phyloP scores from a whole-genome alignment of 2,329 filamentous ascomycete genomes.

The Chaetomiaceae sp. region DNA sequence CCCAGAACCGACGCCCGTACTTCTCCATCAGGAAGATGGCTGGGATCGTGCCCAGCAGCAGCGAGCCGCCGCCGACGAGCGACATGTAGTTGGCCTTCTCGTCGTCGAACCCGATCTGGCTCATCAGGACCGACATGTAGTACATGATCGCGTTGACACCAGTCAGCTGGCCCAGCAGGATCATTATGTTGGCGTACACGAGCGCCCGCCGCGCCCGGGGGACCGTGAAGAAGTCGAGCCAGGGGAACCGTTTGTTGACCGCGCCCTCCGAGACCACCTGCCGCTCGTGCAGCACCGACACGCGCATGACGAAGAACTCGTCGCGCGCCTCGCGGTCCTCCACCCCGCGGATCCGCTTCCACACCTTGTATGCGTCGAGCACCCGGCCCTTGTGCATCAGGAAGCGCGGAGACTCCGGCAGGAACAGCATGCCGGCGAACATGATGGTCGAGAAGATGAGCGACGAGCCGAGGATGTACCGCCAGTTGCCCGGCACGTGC shows the following conservation, averaged over 20 bases:
- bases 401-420: constrained; percentile 8
- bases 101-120: constrained; percentile 8
- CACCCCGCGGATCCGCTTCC: constrained; percentile 10
- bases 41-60: constrained; percentile 6
- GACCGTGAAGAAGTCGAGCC: constrained; percentile 11
- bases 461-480: constrained; percentile 10
- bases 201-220: constrained; percentile 8
- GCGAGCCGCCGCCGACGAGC: constrained; percentile 7
- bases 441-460: constrained; percentile 9
- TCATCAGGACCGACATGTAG: constrained; percentile 12
- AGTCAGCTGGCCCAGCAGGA: constrained; percentile 10
- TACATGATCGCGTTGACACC: constrained; percentile 13
- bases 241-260: constrained; percentile 10
- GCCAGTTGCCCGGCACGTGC: constrained; percentile 9
- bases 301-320: constrained; percentile 8
- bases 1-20: constrained; percentile 10
- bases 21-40: constrained; percentile 8
- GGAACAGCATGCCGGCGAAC: constrained; percentile 8
- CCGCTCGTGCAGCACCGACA: constrained; percentile 4
- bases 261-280: constrained; percentile 7
- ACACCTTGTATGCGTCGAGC: constrained; percentile 7
- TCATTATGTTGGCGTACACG: constrained; percentile 11
- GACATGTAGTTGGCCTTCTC: constrained; percentile 12
- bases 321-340: constrained; percentile 3
- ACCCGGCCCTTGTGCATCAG: constrained; percentile 7